Conservation (phyloP, 768 basidiomycete species). For the Calocera viscosa region DNA sequence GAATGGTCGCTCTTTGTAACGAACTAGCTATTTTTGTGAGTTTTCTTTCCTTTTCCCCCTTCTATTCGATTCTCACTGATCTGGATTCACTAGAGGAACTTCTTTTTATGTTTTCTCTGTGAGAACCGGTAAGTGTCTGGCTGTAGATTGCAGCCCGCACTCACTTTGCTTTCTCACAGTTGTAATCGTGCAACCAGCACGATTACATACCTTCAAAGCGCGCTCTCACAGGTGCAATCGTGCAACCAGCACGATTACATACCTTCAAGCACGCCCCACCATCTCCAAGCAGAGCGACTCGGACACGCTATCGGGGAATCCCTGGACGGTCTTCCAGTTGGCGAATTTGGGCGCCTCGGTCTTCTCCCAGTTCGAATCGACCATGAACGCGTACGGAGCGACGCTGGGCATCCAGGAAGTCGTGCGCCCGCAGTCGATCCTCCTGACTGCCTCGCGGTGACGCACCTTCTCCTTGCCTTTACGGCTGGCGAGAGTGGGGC, state of each 20-base stretch:
- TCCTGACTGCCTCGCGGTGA: too few species aligned
- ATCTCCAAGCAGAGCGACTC: neutral
- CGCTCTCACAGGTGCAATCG: too few species aligned
- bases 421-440: neutral
- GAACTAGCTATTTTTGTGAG: neutral
- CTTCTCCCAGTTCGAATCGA: neutral
- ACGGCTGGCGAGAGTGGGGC: too few species aligned
- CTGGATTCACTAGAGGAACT: neutral
- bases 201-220: neutral
- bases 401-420: neutral
- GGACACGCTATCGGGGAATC: neutral
- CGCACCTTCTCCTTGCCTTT: too few species aligned
- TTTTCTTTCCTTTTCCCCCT: neutral
- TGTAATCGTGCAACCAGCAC: too few species aligned
- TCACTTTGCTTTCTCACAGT: too few species aligned
- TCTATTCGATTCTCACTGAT: neutral
- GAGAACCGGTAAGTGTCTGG: too few species aligned
- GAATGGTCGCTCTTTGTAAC: neutral
- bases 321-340: neutral
- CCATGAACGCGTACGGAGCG: neutral
- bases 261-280: neutral
- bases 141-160: too few species aligned
- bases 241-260: too few species aligned
- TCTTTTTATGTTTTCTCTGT: too few species aligned
- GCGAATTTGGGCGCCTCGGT: neutral